These are phyloP conservation scores for Stygiomarasmius scandens DNA, from an alignment of 1,284 basidiomycete species.

Conservation along the genomic window DNA sequence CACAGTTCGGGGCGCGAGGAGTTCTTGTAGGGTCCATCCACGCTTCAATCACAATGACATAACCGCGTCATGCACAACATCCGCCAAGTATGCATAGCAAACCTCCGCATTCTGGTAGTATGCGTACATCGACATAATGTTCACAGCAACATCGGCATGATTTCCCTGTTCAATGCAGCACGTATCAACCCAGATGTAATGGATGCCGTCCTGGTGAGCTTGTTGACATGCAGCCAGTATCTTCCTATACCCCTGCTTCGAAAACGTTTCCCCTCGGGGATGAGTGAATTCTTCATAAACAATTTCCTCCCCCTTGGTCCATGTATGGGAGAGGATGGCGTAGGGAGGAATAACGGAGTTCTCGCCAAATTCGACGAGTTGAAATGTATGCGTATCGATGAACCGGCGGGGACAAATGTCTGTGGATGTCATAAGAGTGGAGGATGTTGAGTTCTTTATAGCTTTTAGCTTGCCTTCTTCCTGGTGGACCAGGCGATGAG, in stretches of 20 bases:
- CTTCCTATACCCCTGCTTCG: background rate
- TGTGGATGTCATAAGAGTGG: no score
- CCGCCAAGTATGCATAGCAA: no score
- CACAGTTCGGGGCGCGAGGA: background rate
- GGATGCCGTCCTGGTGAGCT: background rate
- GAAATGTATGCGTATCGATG: background rate
- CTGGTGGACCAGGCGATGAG: no score
- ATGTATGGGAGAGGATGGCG: background rate
- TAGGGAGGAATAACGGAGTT: background rate
- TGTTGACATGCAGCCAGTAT: background rate
- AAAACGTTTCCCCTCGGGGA: background rate
- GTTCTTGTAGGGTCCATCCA: background rate
- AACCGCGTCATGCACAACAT: no score
- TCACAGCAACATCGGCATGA: no score
- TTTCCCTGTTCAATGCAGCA: background rate
- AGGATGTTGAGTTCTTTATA: no score
- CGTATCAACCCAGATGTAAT: background rate
- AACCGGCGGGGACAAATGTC: background rate
- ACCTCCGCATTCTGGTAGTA: no score
- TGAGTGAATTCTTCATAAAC: no score
- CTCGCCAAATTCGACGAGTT: background rate
- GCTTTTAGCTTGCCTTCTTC: no score
- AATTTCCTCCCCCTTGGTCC: background rate
- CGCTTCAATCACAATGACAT: no score
- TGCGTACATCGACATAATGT: no score